Base-by-base conservation (phyloP, 139 green algal genomes). In the Coelastrella sp. region DNA sequence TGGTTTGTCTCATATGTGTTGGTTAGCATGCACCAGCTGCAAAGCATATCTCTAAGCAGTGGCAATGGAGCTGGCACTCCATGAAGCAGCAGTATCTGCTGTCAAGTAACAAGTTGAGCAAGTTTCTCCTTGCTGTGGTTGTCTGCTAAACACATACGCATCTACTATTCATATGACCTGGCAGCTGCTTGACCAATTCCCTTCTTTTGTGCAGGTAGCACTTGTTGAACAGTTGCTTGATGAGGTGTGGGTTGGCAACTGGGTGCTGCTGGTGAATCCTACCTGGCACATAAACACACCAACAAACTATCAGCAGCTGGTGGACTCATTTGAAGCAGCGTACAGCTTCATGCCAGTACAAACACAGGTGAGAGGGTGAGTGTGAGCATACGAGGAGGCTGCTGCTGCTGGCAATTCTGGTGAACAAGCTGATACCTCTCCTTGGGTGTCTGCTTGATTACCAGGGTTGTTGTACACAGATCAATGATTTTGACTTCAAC, bases 181-280 rank as follows among this genome's bases (percentile, higher is more conserved):
- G n/a, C 45, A 57, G 45, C 45, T 23, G 15, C 8, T 9, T 27
- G 5, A 5, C n/a, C 40, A 27, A 15, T 66, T 30, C 6, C 34
- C 15, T 25, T 72, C 35, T 34, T 35, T 5, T 27, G 2, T 40
- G 17, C 91, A 94, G 91, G 84, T 93, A 30, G 90, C 88, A 4
- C 85, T 92, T 67, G 78, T 90, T 43, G 90, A 94, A 75, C 90
- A 92, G 85, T 79, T 94, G 37, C 60, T 94, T 51, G 78, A 86
- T 19, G 88, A 92, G n/a, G 87, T 91, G 50, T 93, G 90, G 88
- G 87, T 82, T n/a, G 73, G 73, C 21, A 69, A 53, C 57, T 75
- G 53, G 51, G 69, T 41, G 1, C 21, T 82, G 0, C 43, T 53
- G 19, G 53, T 94, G 43, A 94, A 94, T 79, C 79, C 90, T 4